A percentile compares a stretch with the other conserved stretches of the same genome.
Evolutionary conservation across 2,329 filamentous ascomycete genomes (phyloP).

Genomic region (Albifimbria verrucaria): DNA sequence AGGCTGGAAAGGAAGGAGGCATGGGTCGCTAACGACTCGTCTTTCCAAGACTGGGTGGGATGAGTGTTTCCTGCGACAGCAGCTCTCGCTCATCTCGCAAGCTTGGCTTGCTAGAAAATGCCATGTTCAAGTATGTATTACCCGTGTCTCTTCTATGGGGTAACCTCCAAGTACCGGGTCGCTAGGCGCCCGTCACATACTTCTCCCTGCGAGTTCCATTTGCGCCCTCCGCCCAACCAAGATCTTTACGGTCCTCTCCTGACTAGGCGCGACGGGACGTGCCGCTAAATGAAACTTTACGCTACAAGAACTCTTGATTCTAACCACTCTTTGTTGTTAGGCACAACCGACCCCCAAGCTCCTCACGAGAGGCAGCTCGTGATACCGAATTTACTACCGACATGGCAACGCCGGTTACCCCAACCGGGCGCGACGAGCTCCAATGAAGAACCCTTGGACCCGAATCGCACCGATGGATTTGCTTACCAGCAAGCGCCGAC

Average conservation of each 20-base stretch:
- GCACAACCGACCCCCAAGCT: not conserved
- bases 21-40: constrained; percentile 32
- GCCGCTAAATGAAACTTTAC: not conserved
- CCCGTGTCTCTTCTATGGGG: not conserved
- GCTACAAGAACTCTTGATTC: not conserved
- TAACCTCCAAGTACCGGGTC: not conserved
- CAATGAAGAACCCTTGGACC: constrained; percentile 22
- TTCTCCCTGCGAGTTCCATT: no score
- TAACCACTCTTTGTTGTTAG: not conserved
- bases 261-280: not conserved
- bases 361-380: constrained; percentile 14
- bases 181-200: not conserved
- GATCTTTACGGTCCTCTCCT: not conserved
- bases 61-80: constrained; percentile 20
- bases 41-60: constrained; percentile 27
- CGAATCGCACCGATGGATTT: constrained; percentile 25
- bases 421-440: constrained; percentile 17
- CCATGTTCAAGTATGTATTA: constrained; percentile 5
- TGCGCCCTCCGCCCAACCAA: not conserved
- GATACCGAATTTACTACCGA: constrained; percentile 25
- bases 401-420: constrained; percentile 29
- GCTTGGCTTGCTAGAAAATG: constrained; percentile 25
- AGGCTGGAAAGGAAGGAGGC: constrained; percentile 38
- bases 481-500: constrained; percentile 22
- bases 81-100: constrained; percentile 28